Percentiles rank a stretch among this genome's conserved stretches.
Conservation (phyloP, 2,329 filamentous ascomycete species). For the Pseudocercospora fijiensis region DNA sequence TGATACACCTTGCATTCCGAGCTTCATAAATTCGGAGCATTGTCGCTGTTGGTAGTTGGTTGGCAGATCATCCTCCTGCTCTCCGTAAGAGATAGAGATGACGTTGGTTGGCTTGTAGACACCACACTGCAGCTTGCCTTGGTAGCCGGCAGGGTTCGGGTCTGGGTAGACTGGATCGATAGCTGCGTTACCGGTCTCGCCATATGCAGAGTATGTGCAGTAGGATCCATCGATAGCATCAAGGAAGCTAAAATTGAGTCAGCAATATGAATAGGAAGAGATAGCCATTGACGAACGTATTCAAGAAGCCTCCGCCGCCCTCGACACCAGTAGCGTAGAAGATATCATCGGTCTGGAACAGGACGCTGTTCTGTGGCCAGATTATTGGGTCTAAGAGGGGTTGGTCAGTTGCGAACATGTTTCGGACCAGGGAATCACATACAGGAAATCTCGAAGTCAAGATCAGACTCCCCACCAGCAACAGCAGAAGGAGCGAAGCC, state of each 20-base stretch:
- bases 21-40: constrained; percentile 4
- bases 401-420: not conserved
- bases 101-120: constrained; percentile 4
- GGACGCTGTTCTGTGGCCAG: constrained; percentile 48
- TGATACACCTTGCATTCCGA: constrained; percentile 40
- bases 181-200: constrained; percentile 47
- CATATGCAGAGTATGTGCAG: constrained; percentile 51
- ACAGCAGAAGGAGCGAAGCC: constrained; percentile 28
- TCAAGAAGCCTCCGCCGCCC: not conserved
- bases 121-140: not conserved
- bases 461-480: constrained; percentile 40
- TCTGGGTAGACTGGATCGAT: constrained; percentile 20
- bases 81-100: constrained; percentile 2
- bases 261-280: not conserved
- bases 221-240: constrained; percentile 54
- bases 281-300: not conserved
- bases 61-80: constrained; percentile 3
- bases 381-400: constrained; percentile 42
- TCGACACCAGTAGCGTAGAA: constrained; percentile 36
- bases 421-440: not conserved
- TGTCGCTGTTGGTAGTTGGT: constrained; percentile 5
- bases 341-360: constrained; percentile 50
- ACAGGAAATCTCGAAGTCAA: constrained; percentile 9
- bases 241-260: constrained; percentile 35
- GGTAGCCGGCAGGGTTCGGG: not conserved